Evolutionary conservation across 2,329 filamentous ascomycete species (phyloP), one percentile per base, ranked within the genome.

Genomic region (Ceratocystis harringtonii): DNA sequence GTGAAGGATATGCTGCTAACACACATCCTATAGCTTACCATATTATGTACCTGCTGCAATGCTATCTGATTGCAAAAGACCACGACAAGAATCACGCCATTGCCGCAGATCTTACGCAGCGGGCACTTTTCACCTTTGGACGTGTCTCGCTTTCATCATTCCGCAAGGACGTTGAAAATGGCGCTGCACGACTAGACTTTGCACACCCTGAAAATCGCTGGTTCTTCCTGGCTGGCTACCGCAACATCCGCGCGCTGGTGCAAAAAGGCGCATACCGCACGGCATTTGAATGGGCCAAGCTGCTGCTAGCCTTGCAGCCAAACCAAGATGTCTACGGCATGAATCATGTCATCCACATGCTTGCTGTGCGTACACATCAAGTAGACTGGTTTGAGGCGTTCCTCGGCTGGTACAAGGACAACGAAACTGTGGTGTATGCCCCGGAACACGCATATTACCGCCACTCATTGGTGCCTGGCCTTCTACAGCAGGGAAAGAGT

Each of bases 241-340:
- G 92, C 70, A 96, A 96, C 71, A 87, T 97, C 70, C 84, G 83
- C 70, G 94, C 90, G 69, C 79, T 99, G 25, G 81, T 90, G 17
- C 86, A 90, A 76, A 92, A 95, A 70, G 91, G 92, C n/a, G 96
- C 92, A 1, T 96, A 90, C 79, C 83, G 91, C 60, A 97, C 94
- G 0, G 90, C 91, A 0, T 84, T 95, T 61, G 94, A 97, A 74
- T 99, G 94, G 92, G 83, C 89, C 5, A 96, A 94, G 75, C 76
- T 97, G 5, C 78, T 96, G 8, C 80, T 95, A 36, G 83, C 86
- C 66, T 76, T 97, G 67, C 84, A 91, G 69, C 84, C 85, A 61
- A 62, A 66, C 5, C 77, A 79, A 3, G 94, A 99, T 72, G 91
- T 91, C 0, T 96, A 96, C 71, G 89, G 84, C 60, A 83, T 96